phyloP scores from a whole-genome alignment of 1,139 yeast genomes.

The Lodderomyces pseudojiufengensis region DNA sequence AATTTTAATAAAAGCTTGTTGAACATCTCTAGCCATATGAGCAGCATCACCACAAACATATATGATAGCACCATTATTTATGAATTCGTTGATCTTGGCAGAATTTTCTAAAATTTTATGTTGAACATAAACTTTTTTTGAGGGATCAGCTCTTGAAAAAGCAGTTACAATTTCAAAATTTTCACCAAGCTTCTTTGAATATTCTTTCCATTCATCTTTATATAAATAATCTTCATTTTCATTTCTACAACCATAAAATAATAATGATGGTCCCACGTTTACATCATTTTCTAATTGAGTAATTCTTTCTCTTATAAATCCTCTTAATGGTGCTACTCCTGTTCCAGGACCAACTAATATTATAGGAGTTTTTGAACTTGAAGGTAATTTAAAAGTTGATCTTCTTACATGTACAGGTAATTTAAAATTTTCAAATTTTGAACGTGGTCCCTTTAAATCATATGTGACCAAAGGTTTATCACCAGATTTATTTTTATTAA shows the following conservation, averaged over 20 bases:
- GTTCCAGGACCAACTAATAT: conserved; percentile 98
- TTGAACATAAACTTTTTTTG: conserved; percentile 82
- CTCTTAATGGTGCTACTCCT: conserved; percentile 97
- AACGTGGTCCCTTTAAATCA: conserved; percentile 80
- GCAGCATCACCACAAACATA: conserved; percentile 98
- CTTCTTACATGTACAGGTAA: conserved; percentile 92
- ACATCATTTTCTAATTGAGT: conserved; percentile 39
- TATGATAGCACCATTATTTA: conserved; percentile 76
- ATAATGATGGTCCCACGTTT: conserved; percentile 66
- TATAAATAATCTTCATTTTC: conserved; percentile 75
- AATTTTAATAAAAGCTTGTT: conserved; percentile 61
- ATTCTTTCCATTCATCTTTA: conserved; percentile 80
- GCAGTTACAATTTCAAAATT: conserved; percentile 75
- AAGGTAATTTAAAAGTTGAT: conserved; percentile 92
- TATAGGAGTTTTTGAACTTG: conserved; percentile 77
- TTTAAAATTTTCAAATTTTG: conserved; percentile 49
- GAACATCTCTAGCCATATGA: conserved; percentile 96
- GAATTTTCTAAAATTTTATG: conserved; percentile 65
- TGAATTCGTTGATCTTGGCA: conserved; percentile 50
- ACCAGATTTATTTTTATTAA: conserved; percentile 50
- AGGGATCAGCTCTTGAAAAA: conserved; percentile 69
- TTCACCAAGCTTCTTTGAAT: conserved; percentile 60
- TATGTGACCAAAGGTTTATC: conserved; percentile 53
- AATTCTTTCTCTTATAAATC: conserved; percentile 80
- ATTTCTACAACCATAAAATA: conserved; percentile 86